These are phyloP conservation scores for Penicillium polonicum DNA, from an alignment of 2,329 filamentous ascomycete species.

Conservation along the genomic window DNA sequence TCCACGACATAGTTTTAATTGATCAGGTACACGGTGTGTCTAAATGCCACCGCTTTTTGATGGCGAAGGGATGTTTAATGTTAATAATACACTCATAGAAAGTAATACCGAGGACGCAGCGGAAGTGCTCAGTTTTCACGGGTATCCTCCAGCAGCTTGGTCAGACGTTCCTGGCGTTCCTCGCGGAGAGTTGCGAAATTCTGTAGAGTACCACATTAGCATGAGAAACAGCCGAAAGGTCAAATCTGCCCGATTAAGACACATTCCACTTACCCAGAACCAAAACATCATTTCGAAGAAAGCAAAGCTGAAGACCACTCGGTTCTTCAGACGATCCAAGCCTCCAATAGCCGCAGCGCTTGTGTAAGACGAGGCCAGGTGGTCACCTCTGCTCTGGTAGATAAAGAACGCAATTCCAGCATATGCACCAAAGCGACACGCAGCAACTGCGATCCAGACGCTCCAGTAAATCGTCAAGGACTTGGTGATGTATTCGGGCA, in stretches of 20 bases:
- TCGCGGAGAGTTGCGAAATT: slow-evolving; percentile 38
- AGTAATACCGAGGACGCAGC: neutral
- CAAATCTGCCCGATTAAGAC: neutral
- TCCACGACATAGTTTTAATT: neutral
- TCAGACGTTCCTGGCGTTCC: slow-evolving; percentile 36
- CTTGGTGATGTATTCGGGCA: slow-evolving; percentile 27
- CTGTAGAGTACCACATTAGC: slow-evolving; percentile 23
- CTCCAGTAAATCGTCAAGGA: slow-evolving; percentile 38
- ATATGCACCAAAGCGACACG: slow-evolving; percentile 37
- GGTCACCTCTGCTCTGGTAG: slow-evolving; percentile 31
- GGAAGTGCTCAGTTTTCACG: slow-evolving; percentile 10
- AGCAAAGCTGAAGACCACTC: slow-evolving; percentile 78
- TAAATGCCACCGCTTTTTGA: neutral
- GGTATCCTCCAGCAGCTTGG: slow-evolving; percentile 23
- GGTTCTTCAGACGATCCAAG: slow-evolving; percentile 73
- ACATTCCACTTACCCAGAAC: slow-evolving; percentile 67
- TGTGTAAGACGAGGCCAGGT: slow-evolving; percentile 21
- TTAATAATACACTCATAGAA: slow-evolving; percentile 9
- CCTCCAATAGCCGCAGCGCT: slow-evolving; percentile 31
- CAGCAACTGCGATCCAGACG: slow-evolving; percentile 39
- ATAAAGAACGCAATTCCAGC: slow-evolving; percentile 40
- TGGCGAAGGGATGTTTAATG: neutral
- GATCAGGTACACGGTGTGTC: neutral
- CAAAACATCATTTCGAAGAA: slow-evolving; percentile 81
- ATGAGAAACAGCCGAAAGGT: neutral